These are phyloP conservation scores for Fusarium stilboides DNA, from an alignment of 2,329 filamentous ascomycete species.

Conservation along the genomic window DNA sequence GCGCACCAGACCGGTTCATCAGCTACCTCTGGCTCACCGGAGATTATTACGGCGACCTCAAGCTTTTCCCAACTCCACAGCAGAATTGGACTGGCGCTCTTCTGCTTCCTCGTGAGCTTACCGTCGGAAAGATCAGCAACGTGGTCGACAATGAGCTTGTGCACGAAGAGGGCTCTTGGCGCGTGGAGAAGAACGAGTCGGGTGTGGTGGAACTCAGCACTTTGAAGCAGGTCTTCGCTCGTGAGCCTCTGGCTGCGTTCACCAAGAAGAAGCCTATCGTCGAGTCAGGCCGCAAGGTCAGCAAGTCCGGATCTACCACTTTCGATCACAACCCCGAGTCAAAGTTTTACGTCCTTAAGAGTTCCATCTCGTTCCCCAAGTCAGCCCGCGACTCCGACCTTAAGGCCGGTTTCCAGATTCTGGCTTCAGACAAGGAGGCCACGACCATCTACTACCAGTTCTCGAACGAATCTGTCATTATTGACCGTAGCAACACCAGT, in stretches of 20 bases:
- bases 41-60: conserved; percentile 57
- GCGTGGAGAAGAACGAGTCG: conserved; percentile 50
- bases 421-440: conserved; percentile 57
- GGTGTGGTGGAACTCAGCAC: conserved; percentile 57
- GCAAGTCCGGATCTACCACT: conserved; percentile 26
- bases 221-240: conserved; percentile 57
- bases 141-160: conserved; percentile 59
- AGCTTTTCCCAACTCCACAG: conserved; percentile 56
- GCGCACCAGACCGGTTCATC: conserved; percentile 59
- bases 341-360: conserved; percentile 58
- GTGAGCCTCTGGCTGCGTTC: conserved; percentile 55
- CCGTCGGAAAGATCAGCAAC: conserved; percentile 56
- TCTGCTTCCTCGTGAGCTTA: conserved; percentile 60
- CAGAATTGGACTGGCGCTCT: conserved; percentile 63
- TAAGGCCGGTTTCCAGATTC: conserved; percentile 59
- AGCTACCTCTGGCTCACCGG: conserved; percentile 61
- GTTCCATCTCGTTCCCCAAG: conserved; percentile 56
- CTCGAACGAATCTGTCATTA: conserved; percentile 59
- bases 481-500: conserved; percentile 59
- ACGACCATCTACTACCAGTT: conserved; percentile 63
- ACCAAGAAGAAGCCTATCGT: conserved; percentile 44
- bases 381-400: conserved; percentile 54
- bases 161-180: conserved; percentile 58
- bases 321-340: conserved; percentile 41
- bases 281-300: conserved; percentile 46